phyloP scores from a whole-genome alignment of 2,329 filamentous ascomycete species.

The Calonectria multiphialidica region DNA sequence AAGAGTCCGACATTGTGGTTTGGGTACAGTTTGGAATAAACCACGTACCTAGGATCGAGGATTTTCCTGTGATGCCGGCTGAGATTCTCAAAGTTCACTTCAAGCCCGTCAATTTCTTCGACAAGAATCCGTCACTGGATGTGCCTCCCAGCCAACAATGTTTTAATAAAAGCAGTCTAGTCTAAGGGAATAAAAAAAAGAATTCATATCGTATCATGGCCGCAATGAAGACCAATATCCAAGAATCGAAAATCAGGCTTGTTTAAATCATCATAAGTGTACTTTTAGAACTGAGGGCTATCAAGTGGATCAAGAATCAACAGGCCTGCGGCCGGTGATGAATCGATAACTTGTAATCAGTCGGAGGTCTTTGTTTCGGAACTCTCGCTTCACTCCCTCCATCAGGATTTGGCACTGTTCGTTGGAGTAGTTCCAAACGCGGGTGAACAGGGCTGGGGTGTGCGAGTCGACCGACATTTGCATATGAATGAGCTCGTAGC shows the following conservation, averaged over 20 bases:
- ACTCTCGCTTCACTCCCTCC: slow-evolving; percentile 63
- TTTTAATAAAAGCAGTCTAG: slow-evolving; percentile 31
- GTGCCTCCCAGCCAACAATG: slow-evolving; percentile 48
- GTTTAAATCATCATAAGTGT: background rate
- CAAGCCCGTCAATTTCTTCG: slow-evolving; percentile 62
- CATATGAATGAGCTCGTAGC: slow-evolving; percentile 54
- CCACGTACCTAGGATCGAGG: slow-evolving; percentile 62
- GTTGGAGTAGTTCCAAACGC: slow-evolving; percentile 52
- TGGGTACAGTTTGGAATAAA: slow-evolving; percentile 65
- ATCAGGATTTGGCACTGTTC: slow-evolving; percentile 57
- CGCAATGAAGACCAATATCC: background rate
- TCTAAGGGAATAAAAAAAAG: background rate
- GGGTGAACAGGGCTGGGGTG: slow-evolving; percentile 54
- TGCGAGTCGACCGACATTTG: slow-evolving; percentile 58
- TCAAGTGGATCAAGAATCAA: background rate
- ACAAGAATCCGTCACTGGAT: slow-evolving; percentile 60
- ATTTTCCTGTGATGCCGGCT: slow-evolving; percentile 61
- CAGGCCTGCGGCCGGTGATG: slow-evolving; percentile 30
- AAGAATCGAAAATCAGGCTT: background rate
- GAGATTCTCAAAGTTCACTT: slow-evolving; percentile 36
- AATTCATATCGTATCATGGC: background rate
- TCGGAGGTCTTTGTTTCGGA: slow-evolving; percentile 33
- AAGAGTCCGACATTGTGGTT: slow-evolving; percentile 74
- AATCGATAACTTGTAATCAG: slow-evolving; percentile 40
- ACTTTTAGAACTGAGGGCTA: background rate